These are phyloP conservation scores for Cyberlindnera mycetangii DNA, from an alignment of 805 yeast species.

Conservation along the genomic window DNA sequence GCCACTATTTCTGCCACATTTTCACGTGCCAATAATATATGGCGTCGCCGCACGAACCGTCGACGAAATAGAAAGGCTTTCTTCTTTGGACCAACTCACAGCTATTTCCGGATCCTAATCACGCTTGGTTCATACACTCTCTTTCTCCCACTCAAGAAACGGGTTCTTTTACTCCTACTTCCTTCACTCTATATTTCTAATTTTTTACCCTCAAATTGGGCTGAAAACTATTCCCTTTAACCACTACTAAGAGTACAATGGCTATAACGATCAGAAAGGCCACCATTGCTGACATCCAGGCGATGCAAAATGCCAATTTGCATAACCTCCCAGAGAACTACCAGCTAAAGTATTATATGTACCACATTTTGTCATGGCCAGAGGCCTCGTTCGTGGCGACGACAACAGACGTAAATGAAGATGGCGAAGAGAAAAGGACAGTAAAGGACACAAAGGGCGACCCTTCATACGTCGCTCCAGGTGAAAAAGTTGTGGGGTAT, in stretches of 20 bases:
- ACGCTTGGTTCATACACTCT: too few species aligned
- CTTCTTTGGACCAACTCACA: background rate
- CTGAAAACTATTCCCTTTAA: background rate
- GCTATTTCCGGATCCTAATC: background rate
- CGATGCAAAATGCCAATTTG: constrained; percentile 93
- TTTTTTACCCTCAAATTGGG: background rate
- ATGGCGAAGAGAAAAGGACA: constrained; percentile 15
- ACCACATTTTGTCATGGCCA: constrained; percentile 95
- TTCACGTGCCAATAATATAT: background rate
- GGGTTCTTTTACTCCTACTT: background rate
- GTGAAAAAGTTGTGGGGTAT: constrained; percentile 91
- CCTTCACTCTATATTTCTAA: background rate
- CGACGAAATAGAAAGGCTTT: background rate
- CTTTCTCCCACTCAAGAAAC: too few species aligned
- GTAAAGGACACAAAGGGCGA: constrained; percentile 44
- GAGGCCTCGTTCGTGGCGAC: constrained; percentile 96
- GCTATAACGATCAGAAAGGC: constrained; percentile 89
- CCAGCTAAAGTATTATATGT: constrained; percentile 86
- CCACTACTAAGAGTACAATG: constrained; percentile 37
- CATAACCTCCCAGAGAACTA: constrained; percentile 94
- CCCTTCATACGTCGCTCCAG: constrained; percentile 59
- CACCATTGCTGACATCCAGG: constrained; percentile 79
- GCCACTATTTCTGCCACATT: constrained; percentile 1
- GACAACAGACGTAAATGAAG: constrained; percentile 35
- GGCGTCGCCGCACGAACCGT: background rate